Evolutionary conservation across 192 early-diverging fungal species (phyloP), one percentile per base, ranked within the genome.

Genomic region (Pecoramyces ruminantium): DNA sequence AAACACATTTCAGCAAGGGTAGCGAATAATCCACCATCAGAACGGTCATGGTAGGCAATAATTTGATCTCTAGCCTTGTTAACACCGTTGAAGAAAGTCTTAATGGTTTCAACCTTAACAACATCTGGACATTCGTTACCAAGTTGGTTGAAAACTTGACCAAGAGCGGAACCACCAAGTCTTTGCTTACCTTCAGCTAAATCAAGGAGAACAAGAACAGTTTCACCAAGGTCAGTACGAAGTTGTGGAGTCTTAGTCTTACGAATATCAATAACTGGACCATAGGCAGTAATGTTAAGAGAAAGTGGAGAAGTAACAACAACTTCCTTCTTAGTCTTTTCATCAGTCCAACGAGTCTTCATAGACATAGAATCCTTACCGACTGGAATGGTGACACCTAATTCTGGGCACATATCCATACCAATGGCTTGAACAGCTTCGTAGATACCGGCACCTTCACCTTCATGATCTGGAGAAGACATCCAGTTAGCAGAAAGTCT

Each of bases 321-420:
- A 67, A 67, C 51, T 25, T 67, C 5, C 25, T 67, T 25, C 21
- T 67, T 67, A 15, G 83, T 78, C 51, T 87, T 88, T 29, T 87
- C 86, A 13, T 85, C 83, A 39, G 78, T 83, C 96, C 96, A 98
- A 82, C 92, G 92, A 87, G 96, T 94, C 88, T 96, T 96, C 98
- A 99, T 99, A 51, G 94, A 96, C 96, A 98, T 97, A 14, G 96
- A 98, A 87, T 99, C 98, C 89, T 99, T 99, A 80, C 98, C 98
- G 27, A 99, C 98, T 12, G 98, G 98, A 80, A 99, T 94, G 77
- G 94, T 92, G 82, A 99, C 88, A 28, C 96, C 96, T 51, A 99
- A 88, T 77, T 89, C 88, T 77, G 95, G 96, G 86, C 98, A 98
- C 79, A 99, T 85, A 77, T 95, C 95, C 85, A 97, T 84, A 58